A percentile compares a stretch with the other conserved stretches of the same genome.
phyloP scores from a whole-genome alignment of 129 eudicot species.

The Oenanthe sinensis region DNA sequence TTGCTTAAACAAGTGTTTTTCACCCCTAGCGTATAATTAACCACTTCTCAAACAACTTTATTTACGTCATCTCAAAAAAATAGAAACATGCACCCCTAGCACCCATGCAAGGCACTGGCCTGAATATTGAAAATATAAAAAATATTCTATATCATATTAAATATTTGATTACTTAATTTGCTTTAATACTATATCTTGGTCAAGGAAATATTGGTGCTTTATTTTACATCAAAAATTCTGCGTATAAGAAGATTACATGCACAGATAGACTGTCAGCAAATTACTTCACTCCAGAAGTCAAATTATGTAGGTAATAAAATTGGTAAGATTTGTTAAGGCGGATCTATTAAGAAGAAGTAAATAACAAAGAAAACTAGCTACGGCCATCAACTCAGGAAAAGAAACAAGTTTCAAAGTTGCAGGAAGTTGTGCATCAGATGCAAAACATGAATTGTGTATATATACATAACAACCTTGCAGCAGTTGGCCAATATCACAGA shows the following conservation, averaged over 20 bases:
- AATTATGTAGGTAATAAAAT: neutral
- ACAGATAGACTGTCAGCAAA: neutral
- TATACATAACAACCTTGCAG: slow-evolving; percentile 64
- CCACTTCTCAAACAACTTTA: too few relatives aligned
- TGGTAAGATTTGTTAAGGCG: neutral
- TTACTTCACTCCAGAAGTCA: neutral
- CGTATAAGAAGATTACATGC: neutral
- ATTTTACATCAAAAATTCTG: neutral
- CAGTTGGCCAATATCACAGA: slow-evolving; percentile 68
- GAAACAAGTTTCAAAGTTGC: neutral
- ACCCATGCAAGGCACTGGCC: too few relatives aligned
- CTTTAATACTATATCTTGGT: neutral
- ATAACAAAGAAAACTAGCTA: neutral
- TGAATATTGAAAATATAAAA: too few relatives aligned
- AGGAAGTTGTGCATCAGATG: neutral
- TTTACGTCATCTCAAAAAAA: too few relatives aligned
- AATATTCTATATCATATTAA: neutral
- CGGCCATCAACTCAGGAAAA: neutral
- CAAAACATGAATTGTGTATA: neutral
- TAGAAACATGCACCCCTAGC: too few relatives aligned
- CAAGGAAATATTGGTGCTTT: neutral
- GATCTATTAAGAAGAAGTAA: neutral
- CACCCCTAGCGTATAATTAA: too few relatives aligned
- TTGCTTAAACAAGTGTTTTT: too few relatives aligned
- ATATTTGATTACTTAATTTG: neutral